Conservation (phyloP, 2,329 filamentous ascomycete species). For the Trichophyton verrucosum region DNA sequence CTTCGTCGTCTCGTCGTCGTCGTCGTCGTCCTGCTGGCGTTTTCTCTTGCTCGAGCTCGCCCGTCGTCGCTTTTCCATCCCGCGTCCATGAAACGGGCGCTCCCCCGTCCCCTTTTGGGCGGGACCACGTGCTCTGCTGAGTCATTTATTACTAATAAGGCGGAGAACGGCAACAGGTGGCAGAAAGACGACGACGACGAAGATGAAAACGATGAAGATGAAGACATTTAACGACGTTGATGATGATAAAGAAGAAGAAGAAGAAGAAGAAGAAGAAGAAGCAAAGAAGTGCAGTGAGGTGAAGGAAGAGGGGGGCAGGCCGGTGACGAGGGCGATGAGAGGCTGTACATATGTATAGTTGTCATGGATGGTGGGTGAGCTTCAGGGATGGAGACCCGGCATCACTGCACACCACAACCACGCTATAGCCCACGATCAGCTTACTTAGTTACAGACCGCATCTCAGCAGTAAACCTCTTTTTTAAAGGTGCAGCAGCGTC, state of each 20-base stretch:
- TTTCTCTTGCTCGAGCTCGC: not conserved
- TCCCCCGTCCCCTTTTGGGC: not conserved
- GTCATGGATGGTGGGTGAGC: not conserved
- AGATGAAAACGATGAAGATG: not conserved
- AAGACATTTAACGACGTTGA: not conserved
- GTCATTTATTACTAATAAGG: not conserved
- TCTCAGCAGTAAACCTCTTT: not conserved
- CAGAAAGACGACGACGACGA: not conserved
- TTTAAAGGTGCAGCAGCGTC: not conserved
- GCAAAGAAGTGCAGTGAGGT: too few species aligned
- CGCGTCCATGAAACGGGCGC: not conserved
- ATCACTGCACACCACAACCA: not conserved
- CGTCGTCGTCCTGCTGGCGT: not conserved
- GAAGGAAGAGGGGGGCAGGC: not conserved
- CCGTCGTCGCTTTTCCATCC: not conserved
- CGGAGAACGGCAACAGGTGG: not conserved
- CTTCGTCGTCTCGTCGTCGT: not conserved
- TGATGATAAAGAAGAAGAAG: not conserved
- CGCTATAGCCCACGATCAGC: not conserved
- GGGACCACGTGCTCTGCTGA: not conserved
- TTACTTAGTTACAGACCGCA: not conserved
- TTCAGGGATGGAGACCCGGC: not conserved
- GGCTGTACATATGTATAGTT: not conserved
- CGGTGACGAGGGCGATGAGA: too few species aligned
- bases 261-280: not conserved